Evolutionary conservation across 805 yeast genomes (phyloP).

Genomic region (Sungouiozyma ichnusensis): DNA sequence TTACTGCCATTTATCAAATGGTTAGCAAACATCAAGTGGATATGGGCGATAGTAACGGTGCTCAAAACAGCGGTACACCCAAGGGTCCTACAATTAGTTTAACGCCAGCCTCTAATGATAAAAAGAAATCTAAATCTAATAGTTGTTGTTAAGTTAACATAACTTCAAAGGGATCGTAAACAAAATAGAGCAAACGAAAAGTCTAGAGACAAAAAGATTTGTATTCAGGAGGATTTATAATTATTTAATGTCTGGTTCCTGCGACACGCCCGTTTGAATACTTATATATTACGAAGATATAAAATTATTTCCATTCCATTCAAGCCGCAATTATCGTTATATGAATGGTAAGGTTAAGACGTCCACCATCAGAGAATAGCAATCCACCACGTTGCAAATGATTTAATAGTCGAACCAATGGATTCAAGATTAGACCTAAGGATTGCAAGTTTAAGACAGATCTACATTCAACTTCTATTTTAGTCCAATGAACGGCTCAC

Average conservation of each 20-base stretch:
- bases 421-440: too few species aligned
- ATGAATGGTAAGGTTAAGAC: too few species aligned
- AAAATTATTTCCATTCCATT: not conserved
- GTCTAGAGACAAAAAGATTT: not conserved
- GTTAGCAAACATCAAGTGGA: constrained; percentile 88
- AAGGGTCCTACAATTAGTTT: constrained; percentile 86
- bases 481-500: too few species aligned
- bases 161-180: not conserved
- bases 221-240: too few species aligned
- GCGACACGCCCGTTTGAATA: not conserved
- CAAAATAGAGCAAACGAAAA: not conserved
- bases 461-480: too few species aligned
- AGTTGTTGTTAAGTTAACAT: constrained; percentile 51
- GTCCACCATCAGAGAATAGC: too few species aligned
- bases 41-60: constrained; percentile 52
- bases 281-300: not conserved
- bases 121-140: constrained; percentile 39
- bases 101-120: constrained; percentile 87
- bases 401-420: too few species aligned
- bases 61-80: constrained; percentile 35
- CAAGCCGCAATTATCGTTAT: too few species aligned
- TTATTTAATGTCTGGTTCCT: not conserved
- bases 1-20: constrained; percentile 90
- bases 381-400: too few species aligned
- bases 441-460: too few species aligned